Evolutionary conservation across 2,329 filamentous ascomycete species (phyloP).

Genomic region (Fusarium pseudonygamai): DNA sequence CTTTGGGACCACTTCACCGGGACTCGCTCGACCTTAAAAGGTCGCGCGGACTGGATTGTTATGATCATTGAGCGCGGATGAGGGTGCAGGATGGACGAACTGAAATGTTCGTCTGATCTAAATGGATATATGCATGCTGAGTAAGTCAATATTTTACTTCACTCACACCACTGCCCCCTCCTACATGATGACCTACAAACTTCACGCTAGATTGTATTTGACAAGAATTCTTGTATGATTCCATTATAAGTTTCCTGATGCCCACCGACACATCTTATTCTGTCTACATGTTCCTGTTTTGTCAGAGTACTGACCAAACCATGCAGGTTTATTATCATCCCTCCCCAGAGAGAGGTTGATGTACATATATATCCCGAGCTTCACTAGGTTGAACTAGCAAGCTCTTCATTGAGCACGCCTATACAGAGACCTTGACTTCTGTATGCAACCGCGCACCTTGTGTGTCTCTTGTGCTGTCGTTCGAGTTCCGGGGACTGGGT

Average conservation of each 20-base stretch:
- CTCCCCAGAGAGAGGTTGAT: background rate
- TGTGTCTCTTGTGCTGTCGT: background rate
- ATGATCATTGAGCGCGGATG: background rate
- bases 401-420: fast-evolving
- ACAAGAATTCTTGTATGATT: constrained; percentile 51
- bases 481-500: background rate
- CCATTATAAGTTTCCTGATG: constrained; percentile 48
- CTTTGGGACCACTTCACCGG: constrained; percentile 42
- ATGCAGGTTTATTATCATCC: background rate
- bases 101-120: background rate
- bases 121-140: background rate
- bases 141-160: constrained; percentile 18
- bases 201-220: constrained; percentile 61
- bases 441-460: fast-evolving
- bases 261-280: background rate
- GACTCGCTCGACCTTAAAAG: constrained; percentile 40
- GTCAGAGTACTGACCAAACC: constrained; percentile 17
- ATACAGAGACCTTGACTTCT: background rate
- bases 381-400: background rate
- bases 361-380: background rate
- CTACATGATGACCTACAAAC: constrained; percentile 52
- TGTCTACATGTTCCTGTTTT: background rate
- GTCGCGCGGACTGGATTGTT: background rate
- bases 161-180: background rate
- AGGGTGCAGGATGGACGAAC: background rate